Evolutionary conservation across 202 grass and related monocot species (phyloP), one percentile per base, ranked within the genome.

Genomic region (Setaria italica): DNA sequence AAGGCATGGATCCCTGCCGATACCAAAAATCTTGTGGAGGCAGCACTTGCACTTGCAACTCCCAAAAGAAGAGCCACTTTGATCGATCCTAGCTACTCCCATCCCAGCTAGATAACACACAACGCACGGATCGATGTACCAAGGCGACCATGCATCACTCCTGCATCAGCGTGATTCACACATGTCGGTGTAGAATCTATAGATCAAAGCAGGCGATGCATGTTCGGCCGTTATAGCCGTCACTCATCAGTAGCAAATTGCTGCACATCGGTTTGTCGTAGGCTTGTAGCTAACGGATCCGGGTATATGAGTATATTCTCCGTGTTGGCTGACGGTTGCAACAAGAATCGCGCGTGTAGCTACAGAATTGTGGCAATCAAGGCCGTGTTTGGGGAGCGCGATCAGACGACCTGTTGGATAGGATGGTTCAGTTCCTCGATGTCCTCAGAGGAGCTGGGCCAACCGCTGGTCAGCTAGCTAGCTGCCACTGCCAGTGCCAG

Each of bases 81-180:
- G 19, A 9, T 83, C 29, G 11, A 37, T 20, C 30, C 48, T 12
- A 55, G 32, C 7, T 9, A 7, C 7, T 21, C 9, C 63, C 9
- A 8, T n/a, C 63, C 32, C 14, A 32, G 64, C 64, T 3, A 37
- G 51, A 39, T 3, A 74, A 68, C 19, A 74, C 17, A 62, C 21
- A 15, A 21, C 43, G n/a, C 62, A 63, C 8, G 13, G 34, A 48
- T 48, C 8, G 47, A 74, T 8, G 20, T 82, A 32, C 37, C 11
- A 4, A 25, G 25, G 25, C 25, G 25, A 25, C 25, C 25, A 49
- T 47, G 66, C 88, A 51, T 90, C 88, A 86, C 66, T 16, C 51
- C 42, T 51, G 42, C 74, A 62, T 90, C 88, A 87, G 73, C 79
- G 67, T 90, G 88, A 90, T 83, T 76, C 80, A 90, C 17, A 66